Evolutionary conservation across 139 green algal species (phyloP).

Genomic region (Chloropicon primus): DNA sequence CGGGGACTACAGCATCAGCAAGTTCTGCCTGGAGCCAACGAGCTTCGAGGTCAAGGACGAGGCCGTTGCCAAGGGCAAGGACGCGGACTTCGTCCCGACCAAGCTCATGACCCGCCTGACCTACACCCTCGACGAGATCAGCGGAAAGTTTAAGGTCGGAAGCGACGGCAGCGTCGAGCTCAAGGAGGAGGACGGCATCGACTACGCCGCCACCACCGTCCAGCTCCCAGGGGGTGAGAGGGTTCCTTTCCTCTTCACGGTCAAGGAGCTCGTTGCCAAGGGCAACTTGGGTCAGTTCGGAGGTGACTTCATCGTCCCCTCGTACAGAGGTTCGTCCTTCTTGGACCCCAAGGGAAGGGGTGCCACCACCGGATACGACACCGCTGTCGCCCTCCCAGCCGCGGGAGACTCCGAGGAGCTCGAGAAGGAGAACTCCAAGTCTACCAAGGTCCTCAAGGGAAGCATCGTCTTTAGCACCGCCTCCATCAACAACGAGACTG

Average conservation of each 20-base stretch:
- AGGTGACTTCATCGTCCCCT: slow-evolving; percentile 93
- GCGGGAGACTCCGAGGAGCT: slow-evolving; percentile 70
- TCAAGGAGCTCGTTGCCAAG: slow-evolving; percentile 51
- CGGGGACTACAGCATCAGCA: slow-evolving; percentile 81
- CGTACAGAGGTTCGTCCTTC: slow-evolving; percentile 96
- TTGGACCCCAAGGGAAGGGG: slow-evolving; percentile 98
- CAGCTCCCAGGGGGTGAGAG: slow-evolving; percentile 96
- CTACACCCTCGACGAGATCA: slow-evolving; percentile 96
- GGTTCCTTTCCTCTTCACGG: slow-evolving; percentile 98
- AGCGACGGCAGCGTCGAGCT: slow-evolving; percentile 70
- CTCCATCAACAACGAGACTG: slow-evolving; percentile 75
- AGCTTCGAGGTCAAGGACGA: slow-evolving; percentile 47
- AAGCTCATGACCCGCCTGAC: slow-evolving; percentile 98
- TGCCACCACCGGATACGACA: slow-evolving; percentile 92
- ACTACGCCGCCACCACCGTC: slow-evolving; percentile 93
- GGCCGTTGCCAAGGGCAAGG: slow-evolving; percentile 39
- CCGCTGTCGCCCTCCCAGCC: slow-evolving; percentile 86
- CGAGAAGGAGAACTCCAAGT: slow-evolving; percentile 93
- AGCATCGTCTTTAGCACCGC: slow-evolving; percentile 85
- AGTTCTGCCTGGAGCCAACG: slow-evolving; percentile 99
- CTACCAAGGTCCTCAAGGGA: slow-evolving; percentile 58
- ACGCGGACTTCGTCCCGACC: slow-evolving; percentile 85
- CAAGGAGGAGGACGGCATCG: slow-evolving; percentile 93
- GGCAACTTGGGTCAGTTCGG: slow-evolving; percentile 43
- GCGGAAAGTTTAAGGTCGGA: slow-evolving; percentile 70